Conservation (phyloP, 225 moss, liverwort and hornwort species). For the Pleurozium schreberi region DNA sequence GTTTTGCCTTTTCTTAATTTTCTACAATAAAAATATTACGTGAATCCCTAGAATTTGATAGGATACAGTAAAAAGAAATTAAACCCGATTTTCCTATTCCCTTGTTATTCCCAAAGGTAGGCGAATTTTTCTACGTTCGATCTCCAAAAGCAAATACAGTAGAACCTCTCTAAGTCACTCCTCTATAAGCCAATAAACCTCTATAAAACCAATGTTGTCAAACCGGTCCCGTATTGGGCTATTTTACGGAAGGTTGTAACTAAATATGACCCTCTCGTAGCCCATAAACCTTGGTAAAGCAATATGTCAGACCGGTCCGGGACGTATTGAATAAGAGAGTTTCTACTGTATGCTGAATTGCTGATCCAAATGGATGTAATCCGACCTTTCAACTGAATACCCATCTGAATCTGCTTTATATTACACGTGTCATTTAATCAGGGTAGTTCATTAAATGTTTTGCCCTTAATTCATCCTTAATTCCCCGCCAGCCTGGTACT, state of each 20-base stretch:
- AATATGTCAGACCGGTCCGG: too few relatives aligned
- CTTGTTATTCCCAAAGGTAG: neutral
- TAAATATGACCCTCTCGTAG: too few relatives aligned
- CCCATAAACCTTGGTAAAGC: too few relatives aligned
- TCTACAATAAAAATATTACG: rapidly evolving
- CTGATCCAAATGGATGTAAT: neutral
- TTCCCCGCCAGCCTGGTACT: neutral
- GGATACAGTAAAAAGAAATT: neutral
- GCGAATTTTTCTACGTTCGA: neutral
- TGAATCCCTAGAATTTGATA: rapidly evolving
- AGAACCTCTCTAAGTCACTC: too few relatives aligned
- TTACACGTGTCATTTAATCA: neutral
- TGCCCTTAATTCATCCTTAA: neutral
- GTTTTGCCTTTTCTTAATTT: neutral
- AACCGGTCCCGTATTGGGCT: too few relatives aligned
- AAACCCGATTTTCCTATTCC: neutral
- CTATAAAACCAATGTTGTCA: too few relatives aligned
- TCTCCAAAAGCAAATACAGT: too few relatives aligned
- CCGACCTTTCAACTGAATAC: neutral
- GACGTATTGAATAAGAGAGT: too few relatives aligned
- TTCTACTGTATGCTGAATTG: too few relatives aligned
- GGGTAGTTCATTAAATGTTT: neutral
- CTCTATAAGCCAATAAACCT: too few relatives aligned
- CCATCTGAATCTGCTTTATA: neutral
- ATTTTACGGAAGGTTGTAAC: too few relatives aligned